Evolutionary conservation across 768 basidiomycete genomes (phyloP), one percentile per base, ranked within the genome.

Genomic region (Rhizopogon vesiculosus): DNA sequence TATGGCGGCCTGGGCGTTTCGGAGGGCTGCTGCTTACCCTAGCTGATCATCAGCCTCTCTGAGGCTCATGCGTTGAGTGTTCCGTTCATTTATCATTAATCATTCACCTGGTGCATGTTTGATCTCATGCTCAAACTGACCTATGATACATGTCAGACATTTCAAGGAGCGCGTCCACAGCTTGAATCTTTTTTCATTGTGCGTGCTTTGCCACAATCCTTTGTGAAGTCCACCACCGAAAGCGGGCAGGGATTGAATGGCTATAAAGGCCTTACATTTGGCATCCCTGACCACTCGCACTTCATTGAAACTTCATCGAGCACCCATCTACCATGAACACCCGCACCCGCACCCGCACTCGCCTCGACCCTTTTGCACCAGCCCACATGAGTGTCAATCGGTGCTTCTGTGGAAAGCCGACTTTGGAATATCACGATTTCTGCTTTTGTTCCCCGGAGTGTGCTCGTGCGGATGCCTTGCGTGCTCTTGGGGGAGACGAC

Each of bases 401-500:
- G 12, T 55, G 54, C 13, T 51, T 53, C 22, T 55, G 54, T 7
- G 54, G 54, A 22, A 40, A 40, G 2, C 16, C 18, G 15, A 55
- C 54, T 2, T 28, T 51, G 13, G 45, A 33, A 29, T n/a, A 53
- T 28, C 54, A 55, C 39, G 54, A 55, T 16, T 38, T 35, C 22
- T 53, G 52, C 33, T 55, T 51, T 19, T 55, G 54, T 16, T 55
- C 54, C 16, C 54, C 29, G 5, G 48, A 22, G 5, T 55, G 54
- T 12, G 54, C 54, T 8, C 54, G 44, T 7, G 50, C 33, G 18
- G 54, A 55, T 39, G 45, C 54, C 1, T 12, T 46, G 22, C 7
- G 22, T 5, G 19, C 54, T 28, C 46, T 55, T 3, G 33, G 33
- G 15, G 40, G 16, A 19, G 28, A 38, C 6, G 31, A 55, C 29